Base-by-base conservation (phyloP, 129 eudicot genomes). In the Pittosporum tobira region DNA sequence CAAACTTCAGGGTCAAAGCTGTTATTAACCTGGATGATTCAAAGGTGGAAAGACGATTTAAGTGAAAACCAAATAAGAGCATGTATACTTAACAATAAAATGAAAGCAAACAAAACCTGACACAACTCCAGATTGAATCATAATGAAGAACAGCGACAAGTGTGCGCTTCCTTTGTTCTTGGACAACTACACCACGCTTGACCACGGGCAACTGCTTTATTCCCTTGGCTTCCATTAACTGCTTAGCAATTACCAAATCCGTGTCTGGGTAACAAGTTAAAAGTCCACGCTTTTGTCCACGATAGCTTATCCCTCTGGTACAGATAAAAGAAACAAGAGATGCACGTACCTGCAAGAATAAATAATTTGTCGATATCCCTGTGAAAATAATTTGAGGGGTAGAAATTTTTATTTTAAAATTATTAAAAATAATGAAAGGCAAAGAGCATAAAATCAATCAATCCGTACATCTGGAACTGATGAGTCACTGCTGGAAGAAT, bases 241-340 rank as follows among this genome's bases (percentile, higher is more conserved):
- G 87, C 81, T 81, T 93, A 49, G 99, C 94, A 52, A 76, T 84
- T 68, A 76, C 84, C 73, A 93, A 66, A 59, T 87, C 96, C 64
- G 96, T 93, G 71, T 93, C 99, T n/a, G 96, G 99, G 69, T 76
- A 84, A 71, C 99, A 93, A 21, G 86, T 87, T 72, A 93, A 66
- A 67, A 87, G 91, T 50, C 94, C 96, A 66, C 96, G 84, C 47
- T 81, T 75, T 67, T 78, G 67, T 48, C 99, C 99, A 48, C 78
- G 91, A 51, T 83, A 93, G 58, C 68, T 93, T 69, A 87, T 87
- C 60, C 91, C 94, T 37, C 96, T 80, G 12, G 96, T 87, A 54
- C 94, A 87, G 19, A 84, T 59, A 34, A 86, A 74, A 13, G 94
- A 87, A 51, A 93, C 91, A 47, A 69, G 80, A 74, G 73, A 76